phyloP scores from a whole-genome alignment of 2,329 filamentous ascomycete species.

The Colletotrichum sp. region DNA sequence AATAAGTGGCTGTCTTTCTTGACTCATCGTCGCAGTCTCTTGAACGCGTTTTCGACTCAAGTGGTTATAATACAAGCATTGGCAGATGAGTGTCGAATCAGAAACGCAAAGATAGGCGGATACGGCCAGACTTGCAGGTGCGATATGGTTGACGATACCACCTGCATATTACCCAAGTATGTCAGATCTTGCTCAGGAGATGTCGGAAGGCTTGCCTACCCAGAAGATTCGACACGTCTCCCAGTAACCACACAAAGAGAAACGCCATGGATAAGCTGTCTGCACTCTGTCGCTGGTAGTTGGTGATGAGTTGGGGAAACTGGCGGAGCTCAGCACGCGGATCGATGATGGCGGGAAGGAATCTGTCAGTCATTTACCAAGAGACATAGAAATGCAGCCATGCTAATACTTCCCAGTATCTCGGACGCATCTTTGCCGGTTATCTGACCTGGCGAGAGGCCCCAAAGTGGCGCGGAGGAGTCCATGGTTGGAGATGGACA shows the following conservation, averaged over 20 bases:
- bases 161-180: neutral
- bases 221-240: neutral
- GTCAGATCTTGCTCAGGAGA: neutral
- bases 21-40: neutral
- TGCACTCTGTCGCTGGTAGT: conserved; percentile 1
- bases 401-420: conserved; percentile 13
- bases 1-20: neutral
- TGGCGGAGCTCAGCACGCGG: neutral
- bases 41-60: neutral
- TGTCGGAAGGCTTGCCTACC: neutral
- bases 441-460: neutral
- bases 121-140: conserved; percentile 1
- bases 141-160: neutral
- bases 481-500: neutral
- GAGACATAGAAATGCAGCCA: conserved; percentile 15
- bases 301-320: conserved; percentile 4
- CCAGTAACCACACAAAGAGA: conserved; percentile 1
- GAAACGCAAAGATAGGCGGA: conserved; percentile 5
- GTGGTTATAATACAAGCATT: conserved; percentile 3
- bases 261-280: conserved; percentile 15
- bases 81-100: conserved; percentile 10
- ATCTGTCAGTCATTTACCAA: neutral
- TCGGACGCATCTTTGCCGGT: neutral
- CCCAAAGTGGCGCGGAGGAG: neutral
- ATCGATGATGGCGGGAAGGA: neutral